Evolutionary conservation across 495 filamentous ascomycete genomes (phyloP), one percentile per base, ranked within the genome.

Genomic region (Penicillium argentinense): DNA sequence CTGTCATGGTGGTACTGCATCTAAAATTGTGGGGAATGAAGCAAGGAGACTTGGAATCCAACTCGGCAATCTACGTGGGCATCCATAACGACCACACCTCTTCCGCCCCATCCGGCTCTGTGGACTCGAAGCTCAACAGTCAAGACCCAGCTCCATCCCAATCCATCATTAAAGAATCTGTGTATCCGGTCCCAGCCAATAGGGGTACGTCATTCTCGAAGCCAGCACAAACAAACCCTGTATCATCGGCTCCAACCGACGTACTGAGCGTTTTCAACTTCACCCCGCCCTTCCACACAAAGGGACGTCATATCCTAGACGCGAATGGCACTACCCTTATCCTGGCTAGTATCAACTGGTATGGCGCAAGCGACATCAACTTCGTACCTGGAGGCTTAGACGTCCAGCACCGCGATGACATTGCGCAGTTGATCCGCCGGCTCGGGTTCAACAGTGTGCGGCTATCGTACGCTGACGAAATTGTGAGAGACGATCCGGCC

Each of bases 401-500:
- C 30, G 54, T 78, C 4, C 73, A 71, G 49, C 79, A 83, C 56
- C 78, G 81, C 12, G 63, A 57, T 34, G 68, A 71, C 7, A 83
- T 84, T 44, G 79, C 80, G 2, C 23, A 42, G 16, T 71, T 72
- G 14, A 77, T 83, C 52, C 67, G 72, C 13, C 40, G 46, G 12
- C 59, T 84, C 24, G 80, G 81, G 11, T 84, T 84, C 67, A 84
- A 84, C 63, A 80, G 77, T 54, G 81, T 84, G n/a, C 69, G 81
- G 6, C 51, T 84, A 40, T 80, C 81, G 5, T 84, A 84, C 61
- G 66, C 72, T 9, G 81, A 84, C 53, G 79, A 84, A 67, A 72
- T 83, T 66, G 78, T 83, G 27, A 65, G 71, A 4, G 36, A 55
- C 1, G 82, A 83, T 48, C 79, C 79, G 2, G 47, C 60, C 6